Base-by-base conservation (phyloP, 1,284 basidiomycete genomes). In the Ganoderma multipileum region DNA sequence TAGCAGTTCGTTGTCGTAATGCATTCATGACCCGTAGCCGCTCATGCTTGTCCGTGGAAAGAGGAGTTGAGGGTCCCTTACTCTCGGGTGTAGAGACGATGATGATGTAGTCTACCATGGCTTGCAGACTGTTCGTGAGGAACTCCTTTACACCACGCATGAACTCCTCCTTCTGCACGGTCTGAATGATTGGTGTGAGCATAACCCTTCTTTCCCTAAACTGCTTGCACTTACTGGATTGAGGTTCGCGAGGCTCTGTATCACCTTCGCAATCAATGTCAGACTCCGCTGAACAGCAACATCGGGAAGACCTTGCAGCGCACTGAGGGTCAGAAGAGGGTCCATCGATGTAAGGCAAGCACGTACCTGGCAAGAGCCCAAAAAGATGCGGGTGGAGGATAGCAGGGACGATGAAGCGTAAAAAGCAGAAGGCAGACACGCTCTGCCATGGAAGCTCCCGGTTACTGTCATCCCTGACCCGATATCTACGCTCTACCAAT, bases 401-500 rank as follows among this genome's bases (percentile, higher is more conserved):
- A 30, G 91, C 91, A 54, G 93, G 93, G 23, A 93, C 91, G 73
- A 96, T 90, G 79, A 96, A 94, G 58, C 94, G 87, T 44, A 95
- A 83, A 78, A 95, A 95, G 76, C 91, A 89, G 78, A 95, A 95
- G 0, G 94, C 94, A 52, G 92, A 93, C 55, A 95, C 92, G 75
- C 91, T 90, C 78, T 95, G 93, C 86, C 87, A 90, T 41, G 88
- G 91, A 52, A 94, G 82, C 55, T 90, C 85, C 61, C 81, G 82
- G 73, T 85, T 87, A 61, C 81, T 80, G 30, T 84, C 84, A 23
- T 76, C 75, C 44, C 79, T 78, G 39, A 79, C 76, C 63, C 82
- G 81, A 77, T 91, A 91, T 41, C 87, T 85, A 67, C 83, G 82
- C 76, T 92, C 91, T 1, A 95, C 92, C 58, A 93, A 82, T 64